Evolutionary conservation across 1,284 basidiomycete species (phyloP).

Genomic region (Marasmius tenuissimus): DNA sequence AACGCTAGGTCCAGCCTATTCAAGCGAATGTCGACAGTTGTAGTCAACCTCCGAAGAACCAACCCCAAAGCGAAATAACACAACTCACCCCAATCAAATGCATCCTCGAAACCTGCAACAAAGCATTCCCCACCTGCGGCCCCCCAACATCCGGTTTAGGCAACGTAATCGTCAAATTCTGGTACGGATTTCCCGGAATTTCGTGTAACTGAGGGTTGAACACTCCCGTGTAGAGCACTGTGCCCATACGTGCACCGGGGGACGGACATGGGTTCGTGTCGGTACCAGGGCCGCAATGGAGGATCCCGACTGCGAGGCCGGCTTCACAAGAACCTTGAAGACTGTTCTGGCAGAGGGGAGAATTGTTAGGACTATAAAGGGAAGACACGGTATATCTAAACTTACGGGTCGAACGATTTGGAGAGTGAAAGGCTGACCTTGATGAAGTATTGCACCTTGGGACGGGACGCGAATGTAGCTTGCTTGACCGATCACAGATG

Average conservation of each 20-base stretch:
- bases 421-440: constrained; percentile 19
- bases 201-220: constrained; percentile 30
- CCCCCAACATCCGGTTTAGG: constrained; percentile 8
- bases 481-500: constrained; percentile 18
- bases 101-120: neutral
- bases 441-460: constrained; percentile 15
- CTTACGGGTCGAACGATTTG: constrained; percentile 27
- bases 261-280: constrained; percentile 21
- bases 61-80: neutral
- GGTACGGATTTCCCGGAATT: constrained; percentile 24
- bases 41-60: neutral
- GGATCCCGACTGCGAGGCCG: constrained; percentile 28
- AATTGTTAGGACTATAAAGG: neutral
- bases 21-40: neutral
- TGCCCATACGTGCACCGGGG: constrained; percentile 26
- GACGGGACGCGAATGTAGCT: constrained; percentile 21
- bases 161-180: constrained; percentile 35
- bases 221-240: constrained; percentile 27
- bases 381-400: neutral
- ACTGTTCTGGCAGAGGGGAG: constrained; percentile 21
- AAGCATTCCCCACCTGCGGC: neutral
- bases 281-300: constrained; percentile 18
- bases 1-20: neutral
- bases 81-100: neutral
- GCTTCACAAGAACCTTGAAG: constrained; percentile 28